phyloP scores from a whole-genome alignment of 2,329 filamentous ascomycete species.

The Phaeophleospora eucalypticola region DNA sequence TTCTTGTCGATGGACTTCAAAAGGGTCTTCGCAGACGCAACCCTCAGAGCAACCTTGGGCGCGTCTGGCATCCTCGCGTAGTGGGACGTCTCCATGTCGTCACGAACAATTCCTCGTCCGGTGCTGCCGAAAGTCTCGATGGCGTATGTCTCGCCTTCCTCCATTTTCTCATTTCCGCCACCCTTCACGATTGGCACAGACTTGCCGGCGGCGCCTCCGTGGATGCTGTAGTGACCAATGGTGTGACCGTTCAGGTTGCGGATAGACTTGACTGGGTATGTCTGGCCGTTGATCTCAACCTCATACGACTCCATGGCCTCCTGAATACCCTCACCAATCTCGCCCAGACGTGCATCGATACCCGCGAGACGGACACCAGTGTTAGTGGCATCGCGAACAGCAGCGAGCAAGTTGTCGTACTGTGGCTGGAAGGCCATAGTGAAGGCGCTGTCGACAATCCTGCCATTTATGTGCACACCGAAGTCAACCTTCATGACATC shows the following conservation, averaged over 20 bases:
- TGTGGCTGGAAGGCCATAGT: conserved; percentile 70
- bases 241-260: conserved; percentile 54
- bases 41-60: conserved; percentile 36
- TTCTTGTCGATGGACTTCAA: conserved; percentile 58
- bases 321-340: conserved; percentile 56
- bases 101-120: conserved; percentile 46
- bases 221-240: conserved; percentile 52
- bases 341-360: conserved; percentile 51
- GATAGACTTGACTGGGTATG: conserved; percentile 53
- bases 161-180: conserved; percentile 50
- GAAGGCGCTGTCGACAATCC: conserved; percentile 78
- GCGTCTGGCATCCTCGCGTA: conserved; percentile 35
- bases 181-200: conserved; percentile 54
- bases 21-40: conserved; percentile 54
- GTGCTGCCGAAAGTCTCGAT: conserved; percentile 58
- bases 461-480: conserved; percentile 74
- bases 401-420: conserved; percentile 69
- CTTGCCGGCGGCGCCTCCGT: conserved; percentile 52
- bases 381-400: conserved; percentile 73
- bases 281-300: conserved; percentile 51
- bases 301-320: conserved; percentile 62
- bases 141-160: conserved; percentile 56
- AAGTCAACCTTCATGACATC: conserved; percentile 84
- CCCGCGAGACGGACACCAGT: conserved; percentile 51
- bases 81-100: conserved; percentile 43